Conservation (phyloP, 345 rosid genomes). For the Acer negundo region DNA sequence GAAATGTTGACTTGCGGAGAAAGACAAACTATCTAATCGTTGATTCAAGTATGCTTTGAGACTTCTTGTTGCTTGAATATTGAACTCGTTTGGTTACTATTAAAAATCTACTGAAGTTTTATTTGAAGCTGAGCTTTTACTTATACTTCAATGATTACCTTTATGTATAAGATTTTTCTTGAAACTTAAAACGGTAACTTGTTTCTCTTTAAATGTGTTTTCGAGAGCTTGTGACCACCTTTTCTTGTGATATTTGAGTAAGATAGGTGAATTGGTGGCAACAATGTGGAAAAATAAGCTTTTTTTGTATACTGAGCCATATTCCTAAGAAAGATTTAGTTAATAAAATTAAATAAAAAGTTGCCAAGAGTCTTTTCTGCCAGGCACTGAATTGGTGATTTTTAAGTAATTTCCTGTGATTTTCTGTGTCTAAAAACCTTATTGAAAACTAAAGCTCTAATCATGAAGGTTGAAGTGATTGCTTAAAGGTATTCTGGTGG, state of each 20-base stretch:
- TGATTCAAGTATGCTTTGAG: slow-evolving; percentile 69
- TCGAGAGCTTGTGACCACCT: too few species aligned
- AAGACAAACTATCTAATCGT: slow-evolving; percentile 96
- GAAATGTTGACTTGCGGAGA: slow-evolving; percentile 93
- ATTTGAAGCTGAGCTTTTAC: neutral
- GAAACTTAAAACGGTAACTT: neutral
- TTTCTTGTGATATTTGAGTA: neutral
- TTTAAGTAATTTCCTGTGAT: neutral
- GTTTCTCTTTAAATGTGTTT: neutral
- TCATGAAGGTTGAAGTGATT: neutral
- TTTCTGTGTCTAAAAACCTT: neutral
- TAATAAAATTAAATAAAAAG: neutral
- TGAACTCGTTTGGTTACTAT: neutral
- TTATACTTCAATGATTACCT: neutral
- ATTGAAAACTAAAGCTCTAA: neutral
- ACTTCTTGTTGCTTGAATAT: slow-evolving; percentile 16
- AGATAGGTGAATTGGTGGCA: neutral
- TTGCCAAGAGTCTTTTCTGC: neutral
- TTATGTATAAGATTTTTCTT: neutral
- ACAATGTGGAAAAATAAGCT: neutral
- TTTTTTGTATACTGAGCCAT: neutral
- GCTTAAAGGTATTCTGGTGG: neutral
- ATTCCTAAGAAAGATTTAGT: neutral
- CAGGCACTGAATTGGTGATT: neutral
- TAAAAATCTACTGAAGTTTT: neutral